These are phyloP conservation scores for Lodderomyces beijingensis DNA, from an alignment of 1,139 yeast genomes.

Conservation along the genomic window DNA sequence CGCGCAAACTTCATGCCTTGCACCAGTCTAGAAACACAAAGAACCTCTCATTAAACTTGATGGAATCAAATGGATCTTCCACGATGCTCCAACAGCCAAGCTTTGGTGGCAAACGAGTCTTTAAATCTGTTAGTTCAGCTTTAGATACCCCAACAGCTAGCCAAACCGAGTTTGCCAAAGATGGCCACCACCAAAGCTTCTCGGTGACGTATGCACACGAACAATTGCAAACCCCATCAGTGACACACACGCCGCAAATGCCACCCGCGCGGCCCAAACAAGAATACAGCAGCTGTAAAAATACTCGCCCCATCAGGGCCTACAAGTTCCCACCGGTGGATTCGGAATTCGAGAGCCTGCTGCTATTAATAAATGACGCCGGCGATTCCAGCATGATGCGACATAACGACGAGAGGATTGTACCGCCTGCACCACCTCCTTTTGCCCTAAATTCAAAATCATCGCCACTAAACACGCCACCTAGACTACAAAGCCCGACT, in stretches of 20 bases:
- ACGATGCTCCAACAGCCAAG: conserved; percentile 7
- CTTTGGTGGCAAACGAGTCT: conserved; percentile 4
- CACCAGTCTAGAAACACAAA: conserved; percentile 29
- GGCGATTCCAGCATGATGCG: too few species aligned
- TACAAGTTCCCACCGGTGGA: conserved; percentile 11
- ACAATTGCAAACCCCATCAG: conserved; percentile 10
- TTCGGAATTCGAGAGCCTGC: too few species aligned
- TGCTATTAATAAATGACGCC: too few species aligned
- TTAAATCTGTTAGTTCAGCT: neutral
- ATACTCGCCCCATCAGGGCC: conserved; percentile 5
- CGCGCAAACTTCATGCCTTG: conserved; percentile 27
- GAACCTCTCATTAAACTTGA: conserved; percentile 30
- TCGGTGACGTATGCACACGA: conserved; percentile 5
- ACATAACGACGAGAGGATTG: too few species aligned
- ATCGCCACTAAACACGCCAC: conserved; percentile 13
- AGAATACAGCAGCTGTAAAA: conserved; percentile 2
- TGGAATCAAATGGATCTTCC: conserved; percentile 10
- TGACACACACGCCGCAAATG: conserved; percentile 12
- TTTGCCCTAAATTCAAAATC: conserved; percentile 11
- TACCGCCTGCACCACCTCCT: conserved; percentile 12
- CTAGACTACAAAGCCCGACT: conserved; percentile 12
- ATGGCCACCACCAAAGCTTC: too few species aligned
- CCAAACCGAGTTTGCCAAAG: too few species aligned
- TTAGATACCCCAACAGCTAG: conserved; percentile 12
- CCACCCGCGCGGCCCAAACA: conserved; percentile 10